phyloP scores from a whole-genome alignment of 2,329 filamentous ascomycete genomes.

The Sporothrix luriei region DNA sequence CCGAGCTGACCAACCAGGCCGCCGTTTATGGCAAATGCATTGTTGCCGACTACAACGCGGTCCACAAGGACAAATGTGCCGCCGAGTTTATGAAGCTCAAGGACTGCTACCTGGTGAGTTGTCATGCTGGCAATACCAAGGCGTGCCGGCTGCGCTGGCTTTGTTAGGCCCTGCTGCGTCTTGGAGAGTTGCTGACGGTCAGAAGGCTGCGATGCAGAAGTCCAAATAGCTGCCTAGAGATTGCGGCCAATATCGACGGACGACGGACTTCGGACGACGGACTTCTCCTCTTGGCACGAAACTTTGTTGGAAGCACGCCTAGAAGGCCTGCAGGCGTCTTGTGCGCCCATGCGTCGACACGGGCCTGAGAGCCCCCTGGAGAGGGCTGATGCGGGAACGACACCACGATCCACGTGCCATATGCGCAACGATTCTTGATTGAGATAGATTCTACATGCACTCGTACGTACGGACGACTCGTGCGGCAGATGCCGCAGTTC shows the following conservation, averaged over 20 bases:
- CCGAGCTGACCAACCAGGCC: conserved; percentile 57
- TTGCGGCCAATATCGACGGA: background rate
- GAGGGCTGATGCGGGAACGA: too few relatives aligned
- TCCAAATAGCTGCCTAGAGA: conserved; percentile 15
- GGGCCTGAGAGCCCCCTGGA: too few relatives aligned
- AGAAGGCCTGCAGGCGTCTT: too few relatives aligned
- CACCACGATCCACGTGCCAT: background rate
- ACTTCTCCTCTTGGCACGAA: too few relatives aligned
- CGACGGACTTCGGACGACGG: too few relatives aligned
- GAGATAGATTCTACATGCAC: background rate
- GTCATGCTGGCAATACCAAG: too few relatives aligned
- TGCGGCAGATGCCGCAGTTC: background rate
- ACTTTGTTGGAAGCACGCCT: too few relatives aligned
- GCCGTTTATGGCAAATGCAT: conserved; percentile 89
- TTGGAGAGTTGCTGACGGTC: background rate
- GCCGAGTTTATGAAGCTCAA: conserved; percentile 84
- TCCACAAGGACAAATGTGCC: conserved; percentile 87
- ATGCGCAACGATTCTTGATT: too few relatives aligned
- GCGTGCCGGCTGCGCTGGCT: background rate
- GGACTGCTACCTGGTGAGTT: conserved; percentile 78
- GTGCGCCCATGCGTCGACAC: too few relatives aligned
- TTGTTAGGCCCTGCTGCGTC: background rate
- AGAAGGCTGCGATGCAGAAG: conserved; percentile 31
- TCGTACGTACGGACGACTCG: background rate
- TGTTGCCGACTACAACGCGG: conserved; percentile 82